These are phyloP conservation scores for Dryadomyces quercivorus DNA, from an alignment of 2,329 filamentous ascomycete genomes.

Conservation along the genomic window DNA sequence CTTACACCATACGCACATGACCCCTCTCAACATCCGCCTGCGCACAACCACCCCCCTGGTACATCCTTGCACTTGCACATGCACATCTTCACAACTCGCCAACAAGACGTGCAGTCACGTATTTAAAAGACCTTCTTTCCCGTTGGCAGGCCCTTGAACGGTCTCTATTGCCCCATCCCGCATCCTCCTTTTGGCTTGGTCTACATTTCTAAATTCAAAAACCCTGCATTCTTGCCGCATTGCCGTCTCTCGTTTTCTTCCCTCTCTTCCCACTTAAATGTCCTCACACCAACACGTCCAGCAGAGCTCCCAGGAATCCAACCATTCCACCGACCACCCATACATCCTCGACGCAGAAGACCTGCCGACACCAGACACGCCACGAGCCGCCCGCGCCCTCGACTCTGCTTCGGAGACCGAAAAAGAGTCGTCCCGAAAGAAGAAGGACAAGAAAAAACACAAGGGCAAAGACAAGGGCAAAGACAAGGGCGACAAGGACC, in stretches of 20 bases:
- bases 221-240: neutral
- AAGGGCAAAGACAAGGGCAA: slow-evolving; percentile 1
- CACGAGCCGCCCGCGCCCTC: neutral
- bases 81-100: neutral
- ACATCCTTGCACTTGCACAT: neutral
- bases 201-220: neutral
- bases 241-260: neutral
- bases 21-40: neutral
- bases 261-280: slow-evolving; percentile 7
- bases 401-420: slow-evolving; percentile 20
- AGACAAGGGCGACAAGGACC: neutral
- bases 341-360: neutral
- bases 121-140: neutral
- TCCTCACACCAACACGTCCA: slow-evolving; percentile 8
- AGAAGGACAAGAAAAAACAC: slow-evolving; percentile 1
- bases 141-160: neutral
- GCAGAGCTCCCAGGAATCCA: slow-evolving; percentile 1
- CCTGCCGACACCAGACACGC: neutral
- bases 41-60: too few species aligned
- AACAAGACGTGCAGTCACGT: too few species aligned
- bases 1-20: neutral
- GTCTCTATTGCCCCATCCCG: neutral
- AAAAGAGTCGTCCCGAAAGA: slow-evolving; percentile 1
- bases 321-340: neutral
- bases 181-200: too few species aligned